Evolutionary conservation across 495 filamentous ascomycete species (phyloP).

Genomic region (Clavariopsis aquatica): DNA sequence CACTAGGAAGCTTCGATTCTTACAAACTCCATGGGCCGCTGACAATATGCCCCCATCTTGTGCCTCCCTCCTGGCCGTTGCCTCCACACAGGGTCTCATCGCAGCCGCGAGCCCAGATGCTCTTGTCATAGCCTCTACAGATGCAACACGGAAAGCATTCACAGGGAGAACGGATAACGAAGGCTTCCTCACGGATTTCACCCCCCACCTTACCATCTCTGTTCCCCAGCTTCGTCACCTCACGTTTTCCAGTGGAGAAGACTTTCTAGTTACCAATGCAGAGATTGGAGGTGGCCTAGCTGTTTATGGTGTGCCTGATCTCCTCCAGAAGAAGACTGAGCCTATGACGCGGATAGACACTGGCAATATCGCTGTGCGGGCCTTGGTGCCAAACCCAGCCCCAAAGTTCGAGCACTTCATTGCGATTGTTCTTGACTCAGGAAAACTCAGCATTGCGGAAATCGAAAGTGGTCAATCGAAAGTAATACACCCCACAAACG

Average conservation of each 20-base stretch:
- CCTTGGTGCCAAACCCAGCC: conserved; percentile 78
- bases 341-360: conserved; percentile 73
- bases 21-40: conserved; percentile 77
- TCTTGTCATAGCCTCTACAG: conserved; percentile 74
- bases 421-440: conserved; percentile 75
- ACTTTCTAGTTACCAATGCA: conserved; percentile 77
- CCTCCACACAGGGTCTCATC: conserved; percentile 75
- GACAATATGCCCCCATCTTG: conserved; percentile 73
- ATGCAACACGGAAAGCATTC: conserved; percentile 75
- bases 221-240: conserved; percentile 82
- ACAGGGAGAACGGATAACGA: conserved; percentile 51
- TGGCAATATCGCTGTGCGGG: conserved; percentile 70
- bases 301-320: conserved; percentile 70
- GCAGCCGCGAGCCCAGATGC: conserved; percentile 84
- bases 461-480: conserved; percentile 53
- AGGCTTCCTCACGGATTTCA: conserved; percentile 65
- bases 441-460: conserved; percentile 81
- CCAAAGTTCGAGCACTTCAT: conserved; percentile 63
- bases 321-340: conserved; percentile 67
- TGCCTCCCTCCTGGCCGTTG: conserved; percentile 82
- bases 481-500: conserved; percentile 60
- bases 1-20: conserved; percentile 76
- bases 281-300: conserved; percentile 80
- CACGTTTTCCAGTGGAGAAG: conserved; percentile 82
- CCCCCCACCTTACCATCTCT: conserved; percentile 69